These are phyloP conservation scores for Euphorbia pulcherrima DNA, from an alignment of 345 rosid genomes.

Conservation along the genomic window DNA sequence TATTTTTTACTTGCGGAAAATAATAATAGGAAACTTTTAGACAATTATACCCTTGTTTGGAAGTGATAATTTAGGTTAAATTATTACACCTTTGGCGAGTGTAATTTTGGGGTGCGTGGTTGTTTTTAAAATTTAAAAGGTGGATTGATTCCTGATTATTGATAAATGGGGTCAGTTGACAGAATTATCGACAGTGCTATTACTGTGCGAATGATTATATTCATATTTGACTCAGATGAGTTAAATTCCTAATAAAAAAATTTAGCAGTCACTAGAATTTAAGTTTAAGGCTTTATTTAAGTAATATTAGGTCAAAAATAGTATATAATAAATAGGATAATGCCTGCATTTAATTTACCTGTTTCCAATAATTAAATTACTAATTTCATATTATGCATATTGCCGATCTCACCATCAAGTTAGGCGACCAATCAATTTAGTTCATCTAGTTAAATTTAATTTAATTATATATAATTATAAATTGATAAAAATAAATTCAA, in stretches of 20 bases:
- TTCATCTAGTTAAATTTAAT: no score
- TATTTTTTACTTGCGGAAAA: background rate
- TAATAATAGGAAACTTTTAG: background rate
- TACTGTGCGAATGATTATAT: no score
- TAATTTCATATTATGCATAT: background rate
- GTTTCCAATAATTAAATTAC: slow-evolving; percentile 29
- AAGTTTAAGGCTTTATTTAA: no score
- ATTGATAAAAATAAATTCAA: no score
- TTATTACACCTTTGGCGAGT: background rate
- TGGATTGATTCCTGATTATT: background rate
- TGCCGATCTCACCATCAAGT: slow-evolving; percentile 16
- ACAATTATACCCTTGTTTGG: slow-evolving; percentile 16
- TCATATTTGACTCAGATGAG: no score
- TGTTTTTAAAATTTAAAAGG: background rate
- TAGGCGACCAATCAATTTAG: no score
- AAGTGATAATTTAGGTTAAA: no score
- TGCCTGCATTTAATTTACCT: slow-evolving; percentile 25
- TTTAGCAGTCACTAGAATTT: no score
- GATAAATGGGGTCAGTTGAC: slow-evolving; percentile 10
- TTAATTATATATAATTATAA: no score
- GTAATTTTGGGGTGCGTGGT: slow-evolving; percentile 5
- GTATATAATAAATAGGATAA: slow-evolving; percentile 19
- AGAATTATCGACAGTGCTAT: slow-evolving; percentile 16
- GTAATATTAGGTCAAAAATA: slow-evolving; percentile 35
- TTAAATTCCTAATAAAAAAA: no score